Evolutionary conservation across 352 stramenopile genomes (phyloP), one percentile per base, ranked within the genome.

Genomic region (Thalassiosira mediterranea): DNA sequence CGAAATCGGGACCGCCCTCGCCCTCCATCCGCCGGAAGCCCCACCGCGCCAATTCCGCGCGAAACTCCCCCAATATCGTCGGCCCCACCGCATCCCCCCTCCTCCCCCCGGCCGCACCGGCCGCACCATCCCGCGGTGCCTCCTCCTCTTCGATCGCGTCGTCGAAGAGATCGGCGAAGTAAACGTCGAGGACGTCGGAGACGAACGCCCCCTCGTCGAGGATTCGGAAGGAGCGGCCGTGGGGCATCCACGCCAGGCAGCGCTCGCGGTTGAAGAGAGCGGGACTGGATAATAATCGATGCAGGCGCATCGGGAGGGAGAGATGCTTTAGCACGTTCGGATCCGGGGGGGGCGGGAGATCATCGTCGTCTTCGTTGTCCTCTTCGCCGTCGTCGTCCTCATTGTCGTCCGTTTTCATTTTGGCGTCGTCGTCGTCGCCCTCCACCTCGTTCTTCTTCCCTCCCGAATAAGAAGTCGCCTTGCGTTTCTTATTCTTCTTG

Each of bases 171-270:
- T n/a, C n/a, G n/a, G 7, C 34, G 34, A 42, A 42, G 34, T 7
- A 7, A 13, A 42, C 34, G 34, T 40, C 25, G 42, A 44, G 8
- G 42, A 46, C 7, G 25, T n/a, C n/a, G 31, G 53, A 46, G 48
- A 29, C 53, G 4, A 62, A 17, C 26, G 53, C 34, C 34, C 13
- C 34, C 34, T 13, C 3, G 23, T 51, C 53, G 13, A 13, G 17
- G 15, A 56, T 26, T 17, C 5, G 4, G 53, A 62, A 62, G 19
- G 26, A 62, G 5, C 53, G 21, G 13, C 53, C 53, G 25, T 62
- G 53, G 53, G 15, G 11, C 13, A 29, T 26, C 53, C 53, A 62
- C 8, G 53, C 10, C 13, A 46, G 26, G 7, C 34, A 7, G 7
- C 34, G 7, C 13, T 42, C 34, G 7, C 7, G 7, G 7, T 7